Percentiles rank a stretch among this genome's conserved stretches.
These are phyloP conservation scores for Tulasnella calospora DNA, from an alignment of 768 basidiomycete species.

Conservation along the genomic window DNA sequence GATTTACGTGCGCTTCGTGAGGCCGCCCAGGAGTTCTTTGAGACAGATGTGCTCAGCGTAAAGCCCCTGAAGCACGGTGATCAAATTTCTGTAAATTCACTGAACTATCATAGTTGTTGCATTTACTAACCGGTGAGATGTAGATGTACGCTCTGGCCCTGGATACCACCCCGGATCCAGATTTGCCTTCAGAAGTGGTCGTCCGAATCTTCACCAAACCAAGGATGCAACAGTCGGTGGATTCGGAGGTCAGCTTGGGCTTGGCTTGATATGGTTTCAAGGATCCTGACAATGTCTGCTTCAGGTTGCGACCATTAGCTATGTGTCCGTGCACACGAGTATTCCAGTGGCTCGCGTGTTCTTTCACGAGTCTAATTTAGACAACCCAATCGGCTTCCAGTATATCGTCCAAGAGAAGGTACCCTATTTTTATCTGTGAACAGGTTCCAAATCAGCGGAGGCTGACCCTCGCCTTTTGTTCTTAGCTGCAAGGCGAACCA, in stretches of 20 bases:
- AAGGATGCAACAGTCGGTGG: constrained; percentile 11
- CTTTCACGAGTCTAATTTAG: background rate
- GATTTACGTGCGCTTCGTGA: constrained; percentile 1
- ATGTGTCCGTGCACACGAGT: background rate
- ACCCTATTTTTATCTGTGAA: background rate
- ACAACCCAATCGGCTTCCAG: constrained; percentile 16
- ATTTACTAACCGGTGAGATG: background rate
- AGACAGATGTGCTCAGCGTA: constrained; percentile 7
- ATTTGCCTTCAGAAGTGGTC: constrained; percentile 12
- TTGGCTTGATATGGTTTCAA: background rate
- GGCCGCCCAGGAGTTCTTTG: constrained; percentile 15
- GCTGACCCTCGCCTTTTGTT: background rate
- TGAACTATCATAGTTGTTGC: background rate
- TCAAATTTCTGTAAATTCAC: background rate
- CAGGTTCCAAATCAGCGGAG: background rate
- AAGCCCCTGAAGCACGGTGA: background rate
- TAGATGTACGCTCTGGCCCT: background rate
- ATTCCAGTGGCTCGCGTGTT: constrained; percentile 16
- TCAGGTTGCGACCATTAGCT: constrained; percentile 15
- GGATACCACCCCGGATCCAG: background rate
- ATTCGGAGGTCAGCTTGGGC: background rate
- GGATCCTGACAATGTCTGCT: background rate
- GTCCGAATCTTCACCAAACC: background rate
- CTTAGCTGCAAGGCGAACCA: constrained; percentile 11
- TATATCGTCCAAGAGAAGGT: constrained; percentile 18